Evolutionary conservation across 2,329 filamentous ascomycete species (phyloP), one percentile per base, ranked within the genome.

Genomic region (Penicillium sumatraense): DNA sequence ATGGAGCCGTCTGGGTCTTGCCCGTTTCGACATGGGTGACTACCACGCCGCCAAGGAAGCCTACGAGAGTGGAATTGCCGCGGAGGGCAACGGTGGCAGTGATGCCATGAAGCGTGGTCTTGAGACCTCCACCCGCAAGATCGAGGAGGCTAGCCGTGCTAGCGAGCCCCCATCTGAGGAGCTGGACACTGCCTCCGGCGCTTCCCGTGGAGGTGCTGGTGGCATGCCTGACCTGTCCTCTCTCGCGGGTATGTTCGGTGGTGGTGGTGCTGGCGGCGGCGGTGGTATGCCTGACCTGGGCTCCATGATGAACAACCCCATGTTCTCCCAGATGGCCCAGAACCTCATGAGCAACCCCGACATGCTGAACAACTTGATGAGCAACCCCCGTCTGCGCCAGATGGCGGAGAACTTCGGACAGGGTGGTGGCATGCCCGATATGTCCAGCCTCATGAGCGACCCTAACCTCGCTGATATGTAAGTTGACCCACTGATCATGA

Each of bases 71-170:
- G 95, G 95, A 50, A 98, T 99, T 71, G 90, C 96, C 72, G 85
- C 91, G 61, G 95, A 99, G 77, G 93, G 95, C 49, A 95, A 87
- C 70, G 95, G 95, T 51, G 95, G 95, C 58, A 96, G 90, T 65
- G 93, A 98, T 14, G 92, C 93, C 57, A 98, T 98, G 95, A 93
- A 92, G 82, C 96, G 93, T 79, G 95, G 95, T 18, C 95, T 85
- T 72, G 93, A 98, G 84, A 98, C 95, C 14, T 93, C 93, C 50
- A 95, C 90, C 83, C 87, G 86, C 68, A 86, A 90, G 68, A 88
- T 96, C 42, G 91, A 93, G 61, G 92, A 96, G 75, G 85, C 93
- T 68, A 86, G 85, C 60, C 79, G 74, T 47, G 83, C 82, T 49
- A 73, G 74, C 49, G 77, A 78, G 59, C 78, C 78, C 46, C 79